Base-by-base conservation (phyloP, 768 basidiomycete genomes). In the Agrocybe praecox region DNA sequence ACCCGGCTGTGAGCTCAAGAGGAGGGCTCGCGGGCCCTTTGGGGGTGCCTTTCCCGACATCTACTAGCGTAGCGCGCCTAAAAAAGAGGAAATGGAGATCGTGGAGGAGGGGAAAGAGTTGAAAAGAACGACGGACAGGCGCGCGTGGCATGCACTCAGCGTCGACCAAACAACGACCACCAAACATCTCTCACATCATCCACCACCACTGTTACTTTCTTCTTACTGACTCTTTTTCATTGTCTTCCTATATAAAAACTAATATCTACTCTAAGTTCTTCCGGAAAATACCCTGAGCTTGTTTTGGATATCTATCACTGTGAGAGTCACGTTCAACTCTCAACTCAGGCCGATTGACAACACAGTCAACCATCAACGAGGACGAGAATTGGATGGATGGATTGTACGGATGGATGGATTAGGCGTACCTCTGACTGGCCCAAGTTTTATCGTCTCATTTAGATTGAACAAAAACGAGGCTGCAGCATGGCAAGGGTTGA, bases 1-100 rank as follows among this genome's bases (percentile, higher is more conserved):
- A 17, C 57, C 55, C n/a, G 40, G 51, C 29, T 64, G 64, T 17
- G 61, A 54, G 56, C 81, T 82, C 59, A 84, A 65, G 57, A 92
- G 66, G 57, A 92, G 76, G 45, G 89, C 89, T 58, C 89, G 76
- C 46, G 89, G 89, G 54, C 89, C 89, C 62, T 78, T 81, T 62
- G 89, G 89, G 64, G 89, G 89, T 50, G 83, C 85, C 76, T 87
- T 90, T 67, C 89, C 88, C 72, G 89, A 89, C 89, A 91, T 89
- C 55, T 48, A n/a, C n/a, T n/a, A n/a, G n/a, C n/a, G n/a, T n/a
- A 57, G 33, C 58, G 57, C 57, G 51, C 53, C 50, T 26, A 44
- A 24, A 45, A 45, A 34, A 29, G 26, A 29, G 26, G 36, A 59
- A 56, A 53, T 52, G 47, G 49, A 49, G 44, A 24, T 57, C 18